A percentile compares a stretch with the other conserved stretches of the same genome.
Conservation (phyloP, 2,329 filamentous ascomycete genomes). For the Penicillium sp. region DNA sequence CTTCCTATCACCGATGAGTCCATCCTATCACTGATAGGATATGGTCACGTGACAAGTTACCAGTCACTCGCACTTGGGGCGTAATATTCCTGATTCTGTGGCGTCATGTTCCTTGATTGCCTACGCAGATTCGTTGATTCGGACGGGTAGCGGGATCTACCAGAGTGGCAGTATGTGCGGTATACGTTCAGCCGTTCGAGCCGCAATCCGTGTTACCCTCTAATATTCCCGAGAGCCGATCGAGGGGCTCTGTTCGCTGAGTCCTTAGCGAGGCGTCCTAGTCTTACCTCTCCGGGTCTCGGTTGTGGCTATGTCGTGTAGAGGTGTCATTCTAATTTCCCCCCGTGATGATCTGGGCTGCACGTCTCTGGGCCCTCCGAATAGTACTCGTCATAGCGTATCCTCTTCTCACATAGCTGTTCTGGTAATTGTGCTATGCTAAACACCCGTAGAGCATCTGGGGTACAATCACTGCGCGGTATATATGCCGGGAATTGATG, state of each 20-base stretch:
- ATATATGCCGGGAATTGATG: background rate
- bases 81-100: too few species aligned
- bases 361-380: background rate
- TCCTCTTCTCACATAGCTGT: background rate
- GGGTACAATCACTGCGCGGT: background rate
- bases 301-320: constrained; percentile 1
- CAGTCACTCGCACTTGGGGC: too few species aligned
- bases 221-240: background rate
- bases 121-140: too few species aligned
- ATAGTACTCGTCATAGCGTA: background rate
- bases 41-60: too few species aligned
- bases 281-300: background rate
- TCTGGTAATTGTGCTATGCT: too few species aligned
- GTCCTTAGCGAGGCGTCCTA: too few species aligned
- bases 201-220: background rate
- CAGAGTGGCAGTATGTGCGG: background rate
- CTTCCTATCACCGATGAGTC: too few species aligned
- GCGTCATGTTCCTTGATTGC: too few species aligned
- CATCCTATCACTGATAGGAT: too few species aligned
- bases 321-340: constrained; percentile 1
- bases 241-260: constrained; percentile 1
- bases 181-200: constrained; percentile 3
- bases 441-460: background rate
- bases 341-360: background rate
- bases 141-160: too few species aligned